These are phyloP conservation scores for Lagerstroemia speciosa DNA, from an alignment of 345 rosid species.

Conservation along the genomic window DNA sequence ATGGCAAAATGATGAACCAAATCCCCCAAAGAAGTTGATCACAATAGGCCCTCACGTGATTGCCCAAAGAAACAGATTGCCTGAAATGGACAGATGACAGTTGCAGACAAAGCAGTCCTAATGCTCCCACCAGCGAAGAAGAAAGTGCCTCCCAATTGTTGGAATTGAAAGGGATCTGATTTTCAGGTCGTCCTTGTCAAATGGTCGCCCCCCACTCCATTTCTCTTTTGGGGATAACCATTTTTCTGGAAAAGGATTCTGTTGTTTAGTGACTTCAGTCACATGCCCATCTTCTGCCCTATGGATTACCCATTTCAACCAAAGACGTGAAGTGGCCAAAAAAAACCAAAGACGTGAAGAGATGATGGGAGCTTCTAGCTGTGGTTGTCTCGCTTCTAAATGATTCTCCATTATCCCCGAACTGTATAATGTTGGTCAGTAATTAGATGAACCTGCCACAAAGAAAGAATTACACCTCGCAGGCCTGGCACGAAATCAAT, in stretches of 20 bases:
- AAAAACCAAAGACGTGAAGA: background rate
- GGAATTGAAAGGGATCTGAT: background rate
- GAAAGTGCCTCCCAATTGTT: slow-evolving; percentile 3
- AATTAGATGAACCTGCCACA: background rate
- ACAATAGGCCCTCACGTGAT: background rate
- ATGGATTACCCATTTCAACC: background rate
- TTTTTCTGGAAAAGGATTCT: background rate
- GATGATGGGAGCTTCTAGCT: background rate
- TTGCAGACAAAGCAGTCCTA: slow-evolving; percentile 7
- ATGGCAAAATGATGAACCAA: background rate
- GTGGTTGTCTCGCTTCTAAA: background rate
- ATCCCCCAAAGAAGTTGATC: background rate
- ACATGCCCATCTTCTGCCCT: background rate
- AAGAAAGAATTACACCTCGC: background rate
- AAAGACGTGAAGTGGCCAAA: background rate
- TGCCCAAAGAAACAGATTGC: background rate
- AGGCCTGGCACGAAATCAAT: background rate
- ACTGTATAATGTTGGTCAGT: background rate
- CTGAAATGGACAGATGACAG: slow-evolving; percentile 5
- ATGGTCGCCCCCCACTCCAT: background rate
- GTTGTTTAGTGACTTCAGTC: background rate
- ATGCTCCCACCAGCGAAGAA: slow-evolving; percentile 2
- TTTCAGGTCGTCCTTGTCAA: background rate
- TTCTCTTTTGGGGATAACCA: background rate
- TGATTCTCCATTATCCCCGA: background rate